Evolutionary conservation across 106 monocot genomes (phyloP), one percentile per base, ranked within the genome.

Genomic region (Cymbidium sinense): DNA sequence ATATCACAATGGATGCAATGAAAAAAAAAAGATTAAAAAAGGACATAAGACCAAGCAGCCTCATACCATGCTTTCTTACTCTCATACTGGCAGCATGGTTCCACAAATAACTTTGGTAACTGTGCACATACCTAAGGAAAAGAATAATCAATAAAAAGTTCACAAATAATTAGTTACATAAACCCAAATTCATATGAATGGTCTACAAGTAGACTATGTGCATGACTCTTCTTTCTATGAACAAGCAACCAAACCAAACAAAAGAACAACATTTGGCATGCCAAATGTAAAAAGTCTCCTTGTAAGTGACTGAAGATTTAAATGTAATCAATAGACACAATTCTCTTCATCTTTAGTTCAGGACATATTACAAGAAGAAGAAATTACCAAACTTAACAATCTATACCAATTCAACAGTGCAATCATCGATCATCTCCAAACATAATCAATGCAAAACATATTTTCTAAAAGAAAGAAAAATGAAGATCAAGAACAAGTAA

Each of bases 91-190:
- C 99, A 51, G 95, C 99, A 87, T 99, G 90, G 83, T 99, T 99
- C 99, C 99, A 99, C 72, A 99, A 77, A 85, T 93, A 99, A 82
- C 99, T 99, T 92, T 99, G 99, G 69, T 99, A 99, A 75, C 99
- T 99, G 75, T 99, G 99, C 70, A 93, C 99, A 79, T 99, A 99
- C 99, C 99, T 99, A 43, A 35, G 79, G 19, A 37, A 62, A n/a
- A 75, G 50, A 70, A 82, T 36, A 77, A 52, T 11, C 21, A 39
- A 11, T 10, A 50, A 20, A 74, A 70, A 70, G 29, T 29, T 28
- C 28, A 21, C 36, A 79, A 54, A 73, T 23, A 25, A 30, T 51
- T 23, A 44, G 31, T 36, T 37, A 13, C 7, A 19, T 20, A 3
- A 34, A 64, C 21, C 28, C 52, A 52, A 52, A 15, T 64, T 10